Evolutionary conservation across 805 yeast species (phyloP), one percentile per base, ranked within the genome.

Genomic region (Ogataea zsoltii): DNA sequence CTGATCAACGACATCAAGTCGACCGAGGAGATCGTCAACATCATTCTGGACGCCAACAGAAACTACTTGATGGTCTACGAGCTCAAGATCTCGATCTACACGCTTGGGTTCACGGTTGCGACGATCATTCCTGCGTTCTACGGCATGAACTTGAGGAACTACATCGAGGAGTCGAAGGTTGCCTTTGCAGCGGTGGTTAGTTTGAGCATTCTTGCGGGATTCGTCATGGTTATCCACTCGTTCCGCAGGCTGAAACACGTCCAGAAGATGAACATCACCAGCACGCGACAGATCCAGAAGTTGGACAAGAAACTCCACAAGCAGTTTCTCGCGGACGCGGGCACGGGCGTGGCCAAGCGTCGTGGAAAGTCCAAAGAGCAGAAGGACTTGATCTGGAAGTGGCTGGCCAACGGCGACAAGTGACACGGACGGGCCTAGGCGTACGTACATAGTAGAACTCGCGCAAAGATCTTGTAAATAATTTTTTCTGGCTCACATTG

Each of bases 1-100:
- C 69, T 90, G 45, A 79, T 87, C 16, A 83, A 82, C 55, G 96
- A 91, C 60, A 88, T 91, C 55, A 82, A 82, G 59, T 87, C 94
- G 13, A 91, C 97, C 0, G 97, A 90, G 61, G 97, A 91, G 58
- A 88, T 91, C 60, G 91, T 88, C 48, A 90, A 90, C 60, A 90
- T 91, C 57, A 90, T 91, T 49, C 66, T 91, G 44, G 97, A 91
- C 64, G 88, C 97, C 2, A 89, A 89, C 59, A 80, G 97, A 69
- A 91, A 91, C 66, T 80, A 96, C 3, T 70, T 91, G 50, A 88
- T 91, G 96, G 74, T 91, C 45, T 82, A 85, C 54, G 96, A 91
- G 58, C 69, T 91, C 51, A 85, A 87, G 56, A 80, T 90, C 13
- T 81, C 95, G 0, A 85, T 91, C 19, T 88, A 87, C 51, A 88